Percentiles rank a stretch among this genome's conserved stretches.
Conservation (phyloP, 2,329 filamentous ascomycete species). For the Penicillium decumbens region DNA sequence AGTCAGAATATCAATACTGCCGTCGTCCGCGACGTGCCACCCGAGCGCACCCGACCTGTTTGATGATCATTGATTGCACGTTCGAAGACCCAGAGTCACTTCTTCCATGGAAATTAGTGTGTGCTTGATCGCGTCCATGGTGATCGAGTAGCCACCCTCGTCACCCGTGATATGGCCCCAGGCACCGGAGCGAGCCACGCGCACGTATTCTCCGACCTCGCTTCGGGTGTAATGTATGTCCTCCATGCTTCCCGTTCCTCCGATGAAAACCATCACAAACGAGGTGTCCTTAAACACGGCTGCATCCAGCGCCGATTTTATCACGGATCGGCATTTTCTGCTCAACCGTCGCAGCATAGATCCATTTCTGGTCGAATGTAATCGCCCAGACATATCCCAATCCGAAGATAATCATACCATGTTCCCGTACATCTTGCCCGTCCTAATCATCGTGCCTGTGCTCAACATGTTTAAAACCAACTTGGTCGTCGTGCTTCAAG, state of each 20-base stretch:
- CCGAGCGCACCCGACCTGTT: constrained; percentile 15
- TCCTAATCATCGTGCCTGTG: constrained; percentile 41
- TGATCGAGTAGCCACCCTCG: constrained; percentile 43
- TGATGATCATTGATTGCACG: constrained; percentile 13
- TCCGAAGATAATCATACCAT: constrained; percentile 28
- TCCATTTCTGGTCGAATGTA: constrained; percentile 17
- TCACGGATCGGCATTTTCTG: constrained; percentile 11
- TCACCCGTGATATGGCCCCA: constrained; percentile 47
- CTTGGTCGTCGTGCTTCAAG: constrained; percentile 42
- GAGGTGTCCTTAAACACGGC: constrained; percentile 15
- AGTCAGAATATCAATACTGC: constrained; percentile 15
- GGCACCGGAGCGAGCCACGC: constrained; percentile 39
- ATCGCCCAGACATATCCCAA: background rate
- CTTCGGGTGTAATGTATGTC: constrained; percentile 37
- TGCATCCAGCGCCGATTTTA: constrained; percentile 26
- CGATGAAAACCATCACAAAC: constrained; percentile 38
- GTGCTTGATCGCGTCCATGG: constrained; percentile 33
- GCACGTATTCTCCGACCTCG: constrained; percentile 15
- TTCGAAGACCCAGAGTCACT: constrained; percentile 15
- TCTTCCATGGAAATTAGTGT: constrained; percentile 27
- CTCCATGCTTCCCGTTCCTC: constrained; percentile 45
- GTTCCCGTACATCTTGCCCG: constrained; percentile 44
- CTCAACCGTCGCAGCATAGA: constrained; percentile 29
- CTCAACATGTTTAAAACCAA: constrained; percentile 45
- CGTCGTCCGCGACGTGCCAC: background rate